Evolutionary conservation across 2,329 filamentous ascomycete genomes (phyloP).

Genomic region (Reticulascus tulasneorum): DNA sequence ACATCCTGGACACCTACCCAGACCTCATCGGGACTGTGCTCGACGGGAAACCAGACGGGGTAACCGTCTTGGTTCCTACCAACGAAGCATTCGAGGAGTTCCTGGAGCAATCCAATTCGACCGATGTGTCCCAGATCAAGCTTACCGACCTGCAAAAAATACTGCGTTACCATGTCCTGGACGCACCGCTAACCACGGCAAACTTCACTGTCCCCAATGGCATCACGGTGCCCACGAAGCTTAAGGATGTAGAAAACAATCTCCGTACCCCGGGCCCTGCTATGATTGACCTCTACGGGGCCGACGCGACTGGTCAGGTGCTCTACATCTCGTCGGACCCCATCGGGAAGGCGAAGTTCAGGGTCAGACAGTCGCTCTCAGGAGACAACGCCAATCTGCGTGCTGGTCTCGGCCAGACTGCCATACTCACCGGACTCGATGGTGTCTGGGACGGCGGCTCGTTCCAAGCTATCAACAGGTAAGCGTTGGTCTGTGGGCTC

Average conservation of each 20-base stretch:
- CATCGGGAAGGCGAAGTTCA: constrained; percentile 8
- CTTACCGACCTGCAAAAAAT: constrained; percentile 30
- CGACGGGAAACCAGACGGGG: not conserved
- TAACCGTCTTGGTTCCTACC: constrained; percentile 12
- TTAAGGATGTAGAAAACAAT: constrained; percentile 15
- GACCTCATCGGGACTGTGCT: constrained; percentile 2
- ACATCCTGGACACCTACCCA: constrained; percentile 4
- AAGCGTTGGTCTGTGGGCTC: too few relatives aligned
- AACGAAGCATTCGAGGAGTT: constrained; percentile 7
- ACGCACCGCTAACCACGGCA: constrained; percentile 8
- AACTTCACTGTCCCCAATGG: constrained; percentile 14
- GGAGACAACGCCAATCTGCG: constrained; percentile 6
- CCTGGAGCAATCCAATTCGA: constrained; percentile 5
- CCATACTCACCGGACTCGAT: constrained; percentile 11
- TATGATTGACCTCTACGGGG: constrained; percentile 11
- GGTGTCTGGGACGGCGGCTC: constrained; percentile 15
- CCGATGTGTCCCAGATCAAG: constrained; percentile 27
- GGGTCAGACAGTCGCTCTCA: constrained; percentile 8
- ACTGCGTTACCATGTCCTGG: constrained; percentile 26
- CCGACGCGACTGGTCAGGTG: constrained; percentile 16
- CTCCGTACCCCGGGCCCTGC: constrained; percentile 13
- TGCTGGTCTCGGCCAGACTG: constrained; percentile 12
- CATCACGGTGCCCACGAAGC: constrained; percentile 16
- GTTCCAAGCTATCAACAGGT: constrained; percentile 18
- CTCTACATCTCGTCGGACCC: constrained; percentile 11